phyloP scores from a whole-genome alignment of 345 rosid genomes.

The Stellera chamaejasme region DNA sequence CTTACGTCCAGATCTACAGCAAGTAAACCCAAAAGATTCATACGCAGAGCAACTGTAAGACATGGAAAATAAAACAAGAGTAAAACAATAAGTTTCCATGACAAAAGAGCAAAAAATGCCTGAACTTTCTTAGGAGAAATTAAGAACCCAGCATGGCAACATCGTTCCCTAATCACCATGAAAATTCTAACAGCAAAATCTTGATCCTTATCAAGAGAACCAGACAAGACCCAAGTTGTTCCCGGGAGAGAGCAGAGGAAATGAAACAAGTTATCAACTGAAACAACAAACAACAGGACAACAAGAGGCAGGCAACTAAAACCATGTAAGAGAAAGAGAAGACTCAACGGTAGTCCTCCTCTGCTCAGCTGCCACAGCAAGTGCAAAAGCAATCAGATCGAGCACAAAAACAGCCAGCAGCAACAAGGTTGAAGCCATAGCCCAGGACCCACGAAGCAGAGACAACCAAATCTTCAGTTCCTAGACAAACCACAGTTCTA shows the following conservation, averaged over 20 bases:
- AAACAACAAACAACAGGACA: not conserved
- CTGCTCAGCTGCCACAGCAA: constrained; percentile 96
- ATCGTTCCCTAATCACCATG: not conserved
- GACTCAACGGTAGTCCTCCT: constrained; percentile 78
- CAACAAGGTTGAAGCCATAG: constrained; percentile 63
- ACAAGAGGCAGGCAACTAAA: not conserved
- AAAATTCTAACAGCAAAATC: not conserved
- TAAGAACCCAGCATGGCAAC: not conserved
- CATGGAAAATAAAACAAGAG: too few species aligned
- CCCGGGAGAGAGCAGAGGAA: not conserved
- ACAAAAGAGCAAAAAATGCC: not conserved
- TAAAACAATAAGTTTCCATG: not conserved
- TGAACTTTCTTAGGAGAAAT: not conserved
- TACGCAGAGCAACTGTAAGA: too few species aligned
- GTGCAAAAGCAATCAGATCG: constrained; percentile 81
- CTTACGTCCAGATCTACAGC: too few species aligned
- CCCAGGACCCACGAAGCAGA: constrained; percentile 11
- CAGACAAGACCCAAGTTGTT: not conserved
- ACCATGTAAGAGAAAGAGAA: not conserved
- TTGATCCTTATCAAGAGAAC: not conserved
- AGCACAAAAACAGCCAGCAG: constrained; percentile 54
- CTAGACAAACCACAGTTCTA: too few species aligned
- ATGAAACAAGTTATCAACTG: not conserved
- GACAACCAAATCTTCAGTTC: not conserved
- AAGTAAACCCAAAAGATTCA: too few species aligned